Evolutionary conservation across 331 rosid genomes (phyloP), one percentile per base, ranked within the genome.

Genomic region (Acacia concinna): DNA sequence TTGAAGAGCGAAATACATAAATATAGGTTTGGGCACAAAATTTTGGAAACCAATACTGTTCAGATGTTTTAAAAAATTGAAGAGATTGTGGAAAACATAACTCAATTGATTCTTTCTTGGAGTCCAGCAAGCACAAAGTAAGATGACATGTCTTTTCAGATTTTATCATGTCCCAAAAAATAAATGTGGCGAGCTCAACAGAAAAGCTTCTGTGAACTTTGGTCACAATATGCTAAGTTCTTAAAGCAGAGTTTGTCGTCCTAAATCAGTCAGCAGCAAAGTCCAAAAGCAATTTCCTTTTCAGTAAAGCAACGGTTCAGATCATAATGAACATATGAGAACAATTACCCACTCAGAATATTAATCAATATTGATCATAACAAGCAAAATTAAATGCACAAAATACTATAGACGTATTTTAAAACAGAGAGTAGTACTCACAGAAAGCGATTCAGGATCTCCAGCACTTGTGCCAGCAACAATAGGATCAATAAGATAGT

Each of bases 401-500:
- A 56, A 68, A 68, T 21, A 82, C 2, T 6, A 23, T 30, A 35
- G 9, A 78, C 73, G 46, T 34, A 52, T 60, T 68, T 56, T 31
- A 85, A 82, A 54, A 72, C 64, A 13, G 37, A 44, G 80, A 86
- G 82, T 41, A 84, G 56, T 81, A 87, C 98, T 92, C 74, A 92
- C 98, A 75, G 98, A 92, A 78, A 95, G 98, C 83, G 96, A 95
- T 66, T 91, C 94, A 18, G 98, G 97, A 86, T 88, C 97, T 43
- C 91, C 91, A 78, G 86, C 96, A 84, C 97, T 92, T 77, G 96
- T 86, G 69, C 97, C 98, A 34, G 91, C 96, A 78, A 95, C 97
- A 77, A 95, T 71, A 76, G 98, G 98, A 86, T 95, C 97, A 74
- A 95, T 81, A 81, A 95, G 93, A 86, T 91, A 91, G 85, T 95